Evolutionary conservation across 306 rosid species (phyloP).

Genomic region (Crotalaria pallida): DNA sequence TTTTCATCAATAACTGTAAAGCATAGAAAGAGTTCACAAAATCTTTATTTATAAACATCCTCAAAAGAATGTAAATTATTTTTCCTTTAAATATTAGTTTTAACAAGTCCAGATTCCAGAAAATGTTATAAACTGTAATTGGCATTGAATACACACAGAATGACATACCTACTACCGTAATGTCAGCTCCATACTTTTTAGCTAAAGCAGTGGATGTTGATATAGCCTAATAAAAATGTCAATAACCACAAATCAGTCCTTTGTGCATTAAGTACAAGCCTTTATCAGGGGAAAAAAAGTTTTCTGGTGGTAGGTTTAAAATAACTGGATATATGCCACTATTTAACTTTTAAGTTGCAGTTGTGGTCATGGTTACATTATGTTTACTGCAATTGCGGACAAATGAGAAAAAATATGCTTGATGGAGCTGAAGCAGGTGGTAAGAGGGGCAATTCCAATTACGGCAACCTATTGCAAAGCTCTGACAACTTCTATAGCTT

Average conservation of each 20-base stretch:
- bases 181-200: constrained; percentile 83
- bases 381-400: too few relatives aligned
- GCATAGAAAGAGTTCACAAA: constrained; percentile 18
- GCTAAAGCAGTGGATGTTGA: constrained; percentile 78
- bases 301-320: not conserved
- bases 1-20: constrained; percentile 80
- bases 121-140: not conserved
- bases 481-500: too few relatives aligned
- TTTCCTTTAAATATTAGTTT: constrained; percentile 7
- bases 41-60: constrained; percentile 9
- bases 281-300: not conserved
- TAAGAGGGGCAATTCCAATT: too few relatives aligned
- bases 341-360: not conserved
- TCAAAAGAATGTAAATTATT: not conserved
- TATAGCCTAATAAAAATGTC: constrained; percentile 46
- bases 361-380: not conserved
- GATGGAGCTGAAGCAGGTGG: too few relatives aligned
- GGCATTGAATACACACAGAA: not conserved
- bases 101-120: not conserved
- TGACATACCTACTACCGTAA: constrained; percentile 79
- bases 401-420: too few relatives aligned
- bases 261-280: not conserved
- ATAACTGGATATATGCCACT: too few relatives aligned
- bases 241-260: constrained; percentile 6
- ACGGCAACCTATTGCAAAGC: too few relatives aligned